Base-by-base conservation (phyloP, 768 basidiomycete genomes). In the Cubamyces sp. region DNA sequence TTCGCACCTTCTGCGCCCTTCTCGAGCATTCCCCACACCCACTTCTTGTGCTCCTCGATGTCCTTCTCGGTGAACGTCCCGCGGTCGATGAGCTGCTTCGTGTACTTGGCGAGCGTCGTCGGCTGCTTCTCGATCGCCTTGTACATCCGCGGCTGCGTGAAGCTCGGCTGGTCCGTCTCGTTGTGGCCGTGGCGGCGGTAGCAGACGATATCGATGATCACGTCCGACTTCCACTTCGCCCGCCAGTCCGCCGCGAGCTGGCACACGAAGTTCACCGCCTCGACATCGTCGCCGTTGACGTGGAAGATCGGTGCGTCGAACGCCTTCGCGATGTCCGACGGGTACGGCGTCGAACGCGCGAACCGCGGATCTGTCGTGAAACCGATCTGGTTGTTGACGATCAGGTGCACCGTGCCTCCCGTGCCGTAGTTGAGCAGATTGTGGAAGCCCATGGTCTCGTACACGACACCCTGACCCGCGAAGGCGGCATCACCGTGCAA, bases 141-240 rank as follows among this genome's bases (percentile, higher is more conserved):
- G 81, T 99, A 99, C 96, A 98, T 99, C 64, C 92, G 84, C 11
- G 96, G 97, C 75, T 99, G 96, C 8, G 96, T 98, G 81, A 99
- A 99, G 75, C 87, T 91, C 25, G 96, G 96, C 75, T 99, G 96
- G 73, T 99, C 96, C 9, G 95, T 98, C 77, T 99, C 97, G 75
- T 99, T 99, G 79, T 99, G 96, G n/a, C 96, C 96, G 73, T 98
- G 87, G 56, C 95, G 93, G 65, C 97, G 92, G 80, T 98, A 99
- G 79, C 96, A 99, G 58, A 99, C 96, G 59, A 99, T 94, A 76
- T 99, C 96, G 64, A 99, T 79, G 70, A 99, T 96, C 65, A 99
- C 96, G 74, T 99, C 97, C 80, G 92, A 96, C 84, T 96, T 97
- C 84, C 88, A 99, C 78, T 94, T 96, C 67, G 96, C 95, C 52